These are phyloP conservation scores for Ganoderma multipileum DNA, from an alignment of 1,284 basidiomycete genomes.

Conservation along the genomic window DNA sequence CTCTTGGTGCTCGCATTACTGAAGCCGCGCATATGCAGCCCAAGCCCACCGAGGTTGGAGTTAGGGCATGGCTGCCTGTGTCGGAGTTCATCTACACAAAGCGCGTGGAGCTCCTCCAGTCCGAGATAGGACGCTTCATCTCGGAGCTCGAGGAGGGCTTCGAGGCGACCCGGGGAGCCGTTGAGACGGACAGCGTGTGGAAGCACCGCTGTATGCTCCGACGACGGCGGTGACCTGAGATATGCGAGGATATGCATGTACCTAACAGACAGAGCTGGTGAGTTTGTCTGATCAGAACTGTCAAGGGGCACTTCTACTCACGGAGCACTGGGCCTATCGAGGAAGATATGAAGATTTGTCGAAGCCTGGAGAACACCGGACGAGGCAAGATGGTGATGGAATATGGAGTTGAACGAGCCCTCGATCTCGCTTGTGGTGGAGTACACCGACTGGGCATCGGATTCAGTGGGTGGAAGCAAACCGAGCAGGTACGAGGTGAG, in stretches of 20 bases:
- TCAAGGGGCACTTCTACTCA: slow-evolving; percentile 48
- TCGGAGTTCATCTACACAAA: slow-evolving; percentile 73
- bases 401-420: slow-evolving; percentile 52
- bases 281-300: slow-evolving; percentile 14
- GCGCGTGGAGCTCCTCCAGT: slow-evolving; percentile 62
- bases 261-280: slow-evolving; percentile 43
- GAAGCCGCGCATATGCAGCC: slow-evolving; percentile 37
- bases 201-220: slow-evolving; percentile 58
- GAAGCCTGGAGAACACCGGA: slow-evolving; percentile 59
- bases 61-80: slow-evolving; percentile 38
- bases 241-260: slow-evolving; percentile 74
- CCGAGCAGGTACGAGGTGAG: slow-evolving; percentile 64
- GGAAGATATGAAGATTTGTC: slow-evolving; percentile 69
- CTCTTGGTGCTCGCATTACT: slow-evolving; percentile 40
- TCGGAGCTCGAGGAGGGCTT: slow-evolving; percentile 71
- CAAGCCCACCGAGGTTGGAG: slow-evolving; percentile 41
- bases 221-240: slow-evolving; percentile 60
- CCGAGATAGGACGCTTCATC: slow-evolving; percentile 78
- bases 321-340: slow-evolving; percentile 82
- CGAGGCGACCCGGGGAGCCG: slow-evolving; percentile 56
- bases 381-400: slow-evolving; percentile 66
- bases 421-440: slow-evolving; percentile 40
- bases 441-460: slow-evolving; percentile 54
- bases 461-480: slow-evolving; percentile 48
- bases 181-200: slow-evolving; percentile 66